Evolutionary conservation across 129 eudicot species (phyloP).

Genomic region (Flaveria trinervia): DNA sequence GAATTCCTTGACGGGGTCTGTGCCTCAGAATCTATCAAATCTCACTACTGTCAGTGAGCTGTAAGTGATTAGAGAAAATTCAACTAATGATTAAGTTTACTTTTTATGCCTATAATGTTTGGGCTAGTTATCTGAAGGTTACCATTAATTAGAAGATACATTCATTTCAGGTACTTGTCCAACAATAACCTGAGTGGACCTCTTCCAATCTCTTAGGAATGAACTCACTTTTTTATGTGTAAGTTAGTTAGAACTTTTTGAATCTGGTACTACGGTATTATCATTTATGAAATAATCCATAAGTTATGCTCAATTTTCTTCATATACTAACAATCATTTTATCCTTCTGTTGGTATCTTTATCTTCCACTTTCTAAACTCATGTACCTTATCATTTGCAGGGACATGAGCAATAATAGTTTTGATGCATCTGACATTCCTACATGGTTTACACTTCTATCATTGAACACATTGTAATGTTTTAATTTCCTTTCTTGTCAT

Average conservation of each 20-base stretch:
- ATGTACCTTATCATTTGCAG: constrained; percentile 51
- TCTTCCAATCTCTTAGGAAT: constrained; percentile 72
- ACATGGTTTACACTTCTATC: constrained; percentile 66
- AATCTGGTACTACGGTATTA: not conserved
- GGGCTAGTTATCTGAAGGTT: not conserved
- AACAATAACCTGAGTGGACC: constrained; percentile 68
- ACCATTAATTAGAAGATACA: constrained; percentile 13
- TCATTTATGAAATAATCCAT: not conserved
- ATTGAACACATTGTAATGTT: constrained; percentile 75
- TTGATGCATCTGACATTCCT: constrained; percentile 57
- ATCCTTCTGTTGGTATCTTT: not conserved
- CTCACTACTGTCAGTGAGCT: constrained; percentile 55
- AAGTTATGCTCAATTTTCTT: not conserved
- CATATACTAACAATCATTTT: not conserved
- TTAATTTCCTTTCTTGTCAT: constrained; percentile 30
- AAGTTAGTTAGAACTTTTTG: constrained; percentile 39
- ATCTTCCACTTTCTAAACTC: not conserved
- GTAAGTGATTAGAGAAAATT: constrained; percentile 45
- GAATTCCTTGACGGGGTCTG: constrained; percentile 58
- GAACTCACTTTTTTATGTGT: constrained; percentile 67
- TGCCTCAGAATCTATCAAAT: constrained; percentile 58
- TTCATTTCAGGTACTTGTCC: constrained; percentile 61
- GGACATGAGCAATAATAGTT: constrained; percentile 97
- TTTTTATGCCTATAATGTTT: not conserved
- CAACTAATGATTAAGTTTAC: not conserved